Conservation (phyloP, 2,329 filamentous ascomycete genomes). For the Hirsutella minnesotensis region DNA sequence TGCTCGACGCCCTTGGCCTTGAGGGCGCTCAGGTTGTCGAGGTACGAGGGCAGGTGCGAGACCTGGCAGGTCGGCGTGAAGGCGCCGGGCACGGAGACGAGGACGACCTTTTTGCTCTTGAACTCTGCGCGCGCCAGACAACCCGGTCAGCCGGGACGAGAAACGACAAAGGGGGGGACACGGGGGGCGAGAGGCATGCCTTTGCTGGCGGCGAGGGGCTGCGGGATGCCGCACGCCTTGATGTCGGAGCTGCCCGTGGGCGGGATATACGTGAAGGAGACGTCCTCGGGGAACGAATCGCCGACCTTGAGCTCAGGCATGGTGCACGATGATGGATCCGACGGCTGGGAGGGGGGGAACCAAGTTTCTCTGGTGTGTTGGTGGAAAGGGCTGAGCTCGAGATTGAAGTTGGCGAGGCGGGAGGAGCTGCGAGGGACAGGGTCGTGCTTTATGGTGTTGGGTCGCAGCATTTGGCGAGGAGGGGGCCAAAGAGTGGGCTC, state of each 20-base stretch:
- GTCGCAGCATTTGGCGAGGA: too few relatives aligned
- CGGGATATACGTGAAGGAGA: slow-evolving; percentile 76
- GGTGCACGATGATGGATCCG: slow-evolving; percentile 22
- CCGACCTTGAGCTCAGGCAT: slow-evolving; percentile 64
- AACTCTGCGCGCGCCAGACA: too few relatives aligned
- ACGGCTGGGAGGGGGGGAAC: neutral
- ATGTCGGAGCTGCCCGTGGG: slow-evolving; percentile 60
- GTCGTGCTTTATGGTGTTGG: too few relatives aligned
- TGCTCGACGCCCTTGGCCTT: slow-evolving; percentile 73
- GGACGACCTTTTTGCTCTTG: slow-evolving; percentile 42
- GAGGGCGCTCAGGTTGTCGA: slow-evolving; percentile 57
- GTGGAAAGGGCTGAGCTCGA: neutral
- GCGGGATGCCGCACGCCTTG: slow-evolving; percentile 66
- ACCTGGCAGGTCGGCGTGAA: slow-evolving; percentile 83
- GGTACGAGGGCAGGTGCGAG: slow-evolving; percentile 70
- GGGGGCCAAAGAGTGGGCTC: too few relatives aligned
- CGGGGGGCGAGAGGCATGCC: slow-evolving; percentile 26
- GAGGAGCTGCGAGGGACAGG: too few relatives aligned
- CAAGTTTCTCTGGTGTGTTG: neutral
- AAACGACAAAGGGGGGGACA: slow-evolving; percentile 1
- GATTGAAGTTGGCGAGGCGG: too few relatives aligned
- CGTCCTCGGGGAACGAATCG: slow-evolving; percentile 69
- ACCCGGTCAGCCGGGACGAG: too few relatives aligned
- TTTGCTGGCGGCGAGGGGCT: slow-evolving; percentile 69
- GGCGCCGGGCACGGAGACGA: slow-evolving; percentile 52